Conservation (phyloP, 129 eudicot genomes). For the Chrysanthemum lavandulifolium region DNA sequence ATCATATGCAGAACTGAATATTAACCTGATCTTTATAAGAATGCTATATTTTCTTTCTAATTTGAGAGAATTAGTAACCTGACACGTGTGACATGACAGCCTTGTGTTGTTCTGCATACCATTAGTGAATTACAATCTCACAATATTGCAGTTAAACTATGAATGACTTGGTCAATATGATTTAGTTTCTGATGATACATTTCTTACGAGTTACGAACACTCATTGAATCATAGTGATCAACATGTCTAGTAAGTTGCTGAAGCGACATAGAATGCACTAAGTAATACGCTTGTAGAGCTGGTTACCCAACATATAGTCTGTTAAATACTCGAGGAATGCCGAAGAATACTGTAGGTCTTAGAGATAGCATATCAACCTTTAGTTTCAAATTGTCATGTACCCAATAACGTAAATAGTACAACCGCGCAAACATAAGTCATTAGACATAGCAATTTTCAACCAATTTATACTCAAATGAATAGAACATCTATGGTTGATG, state of each 20-base stretch:
- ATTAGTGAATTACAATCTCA: no score
- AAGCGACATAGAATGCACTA: neutral
- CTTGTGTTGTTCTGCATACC: no score
- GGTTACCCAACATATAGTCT: constrained; percentile 69
- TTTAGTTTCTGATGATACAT: no score
- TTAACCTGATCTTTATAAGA: no score
- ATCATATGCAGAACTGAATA: constrained; percentile 72
- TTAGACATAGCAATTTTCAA: neutral
- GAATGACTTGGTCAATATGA: no score
- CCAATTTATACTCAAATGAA: neutral
- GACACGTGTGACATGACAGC: no score
- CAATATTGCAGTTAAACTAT: no score
- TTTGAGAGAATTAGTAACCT: no score
- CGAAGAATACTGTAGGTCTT: constrained; percentile 72
- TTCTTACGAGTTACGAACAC: no score
- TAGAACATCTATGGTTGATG: neutral
- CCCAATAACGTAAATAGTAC: neutral
- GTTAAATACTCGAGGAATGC: constrained; percentile 80
- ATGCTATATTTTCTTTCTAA: no score
- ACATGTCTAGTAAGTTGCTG: constrained; percentile 2
- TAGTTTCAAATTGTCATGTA: constrained; percentile 72
- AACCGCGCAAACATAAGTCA: neutral
- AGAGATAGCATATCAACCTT: constrained; percentile 73
- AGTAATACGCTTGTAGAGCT: neutral
- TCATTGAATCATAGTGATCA: no score